Evolutionary conservation across 352 stramenopile species (phyloP).

Genomic region (Phytophthora fragariae): DNA sequence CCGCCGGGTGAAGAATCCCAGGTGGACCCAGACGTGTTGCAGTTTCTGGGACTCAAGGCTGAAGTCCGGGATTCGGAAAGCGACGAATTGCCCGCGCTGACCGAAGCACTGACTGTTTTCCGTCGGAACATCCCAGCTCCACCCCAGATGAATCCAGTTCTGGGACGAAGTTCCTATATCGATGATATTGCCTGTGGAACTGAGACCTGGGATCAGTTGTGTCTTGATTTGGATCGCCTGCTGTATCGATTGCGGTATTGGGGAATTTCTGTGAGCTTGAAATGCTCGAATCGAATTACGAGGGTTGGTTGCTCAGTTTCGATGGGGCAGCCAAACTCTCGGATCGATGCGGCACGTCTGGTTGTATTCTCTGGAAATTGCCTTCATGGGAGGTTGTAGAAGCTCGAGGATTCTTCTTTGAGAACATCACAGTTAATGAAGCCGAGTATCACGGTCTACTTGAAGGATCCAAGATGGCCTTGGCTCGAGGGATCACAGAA

Average conservation of each 20-base stretch:
- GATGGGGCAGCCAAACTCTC: constrained; percentile 11
- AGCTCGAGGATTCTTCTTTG: constrained; percentile 2
- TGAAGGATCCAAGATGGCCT: neutral
- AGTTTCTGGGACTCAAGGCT: neutral
- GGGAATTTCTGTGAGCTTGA: no score
- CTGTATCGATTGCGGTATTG: neutral
- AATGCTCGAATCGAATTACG: constrained; percentile 3
- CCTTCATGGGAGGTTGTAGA: constrained; percentile 1
- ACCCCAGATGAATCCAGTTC: neutral
- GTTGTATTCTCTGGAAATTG: constrained; percentile 3
- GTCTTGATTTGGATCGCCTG: neutral
- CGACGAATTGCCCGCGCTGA: neutral
- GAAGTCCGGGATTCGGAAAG: neutral
- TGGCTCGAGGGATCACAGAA: neutral
- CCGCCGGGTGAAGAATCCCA: neutral
- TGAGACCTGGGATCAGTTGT: neutral
- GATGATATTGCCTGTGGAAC: constrained; percentile 5
- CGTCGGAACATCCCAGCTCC: neutral
- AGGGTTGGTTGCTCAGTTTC: constrained; percentile 11
- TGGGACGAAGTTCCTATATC: constrained; percentile 8
- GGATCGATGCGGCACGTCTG: neutral
- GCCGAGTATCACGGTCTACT: constrained; percentile 5
- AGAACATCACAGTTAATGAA: constrained; percentile 3
- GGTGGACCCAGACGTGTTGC: neutral
- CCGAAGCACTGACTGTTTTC: neutral